phyloP scores from a whole-genome alignment of 2,329 filamentous ascomycete species.

The Ophiostoma tasmaniense region DNA sequence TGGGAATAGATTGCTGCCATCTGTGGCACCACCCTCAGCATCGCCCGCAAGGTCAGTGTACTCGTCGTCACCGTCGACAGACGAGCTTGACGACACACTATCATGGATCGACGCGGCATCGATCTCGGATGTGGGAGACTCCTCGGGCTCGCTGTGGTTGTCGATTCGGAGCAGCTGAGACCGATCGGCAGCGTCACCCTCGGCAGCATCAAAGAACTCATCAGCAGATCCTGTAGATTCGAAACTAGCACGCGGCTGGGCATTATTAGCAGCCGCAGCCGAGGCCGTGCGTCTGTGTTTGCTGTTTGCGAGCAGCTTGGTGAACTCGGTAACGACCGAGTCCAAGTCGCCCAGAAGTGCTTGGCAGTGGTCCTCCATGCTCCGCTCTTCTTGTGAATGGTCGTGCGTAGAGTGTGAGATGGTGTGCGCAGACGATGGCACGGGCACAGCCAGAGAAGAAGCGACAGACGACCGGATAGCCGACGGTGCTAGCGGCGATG shows the following conservation, averaged over 20 bases:
- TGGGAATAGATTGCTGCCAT: conserved; percentile 57
- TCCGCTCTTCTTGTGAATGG: conserved; percentile 47
- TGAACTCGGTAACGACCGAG: conserved; percentile 73
- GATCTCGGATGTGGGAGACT: conserved; percentile 40
- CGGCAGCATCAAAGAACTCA: conserved; percentile 92
- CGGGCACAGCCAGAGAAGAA: conserved; percentile 35
- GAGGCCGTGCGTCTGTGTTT: conserved; percentile 62
- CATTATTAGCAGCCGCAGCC: conserved; percentile 29
- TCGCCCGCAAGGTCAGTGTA: conserved; percentile 23
- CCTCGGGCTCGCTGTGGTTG: conserved; percentile 18
- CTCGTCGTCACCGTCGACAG: conserved; percentile 50
- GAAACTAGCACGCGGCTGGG: conserved; percentile 53
- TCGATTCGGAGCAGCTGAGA: conserved; percentile 28
- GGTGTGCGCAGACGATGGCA: not conserved
- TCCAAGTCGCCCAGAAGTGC: conserved; percentile 80
- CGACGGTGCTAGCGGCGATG: conserved; percentile 35
- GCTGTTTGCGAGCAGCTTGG: conserved; percentile 64
- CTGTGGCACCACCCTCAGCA: conserved; percentile 24
- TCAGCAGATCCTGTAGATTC: conserved; percentile 67
- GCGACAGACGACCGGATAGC: conserved; percentile 32
- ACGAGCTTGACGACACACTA: conserved; percentile 56
- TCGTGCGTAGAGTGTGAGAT: conserved; percentile 14
- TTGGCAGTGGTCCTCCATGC: conserved; percentile 73
- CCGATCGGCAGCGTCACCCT: conserved; percentile 33
- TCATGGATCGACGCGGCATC: conserved; percentile 51